Conservation (phyloP, 2,329 filamentous ascomycete species). For the Aspergillus sclerotialis region DNA sequence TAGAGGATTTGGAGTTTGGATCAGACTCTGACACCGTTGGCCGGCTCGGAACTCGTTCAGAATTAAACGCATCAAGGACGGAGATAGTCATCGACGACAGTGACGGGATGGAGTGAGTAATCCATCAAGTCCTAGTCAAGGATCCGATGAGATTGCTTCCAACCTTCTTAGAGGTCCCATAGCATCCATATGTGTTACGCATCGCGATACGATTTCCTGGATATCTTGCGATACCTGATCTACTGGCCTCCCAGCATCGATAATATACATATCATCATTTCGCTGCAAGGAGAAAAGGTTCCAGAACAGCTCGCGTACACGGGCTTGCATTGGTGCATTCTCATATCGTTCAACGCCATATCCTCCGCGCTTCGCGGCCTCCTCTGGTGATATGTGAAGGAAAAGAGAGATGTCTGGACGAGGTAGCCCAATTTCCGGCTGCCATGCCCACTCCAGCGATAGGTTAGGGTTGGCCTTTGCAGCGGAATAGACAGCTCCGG, state of each 20-base stretch:
- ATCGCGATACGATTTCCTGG: constrained; percentile 17
- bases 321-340: constrained; percentile 70
- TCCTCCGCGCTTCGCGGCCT: constrained; percentile 69
- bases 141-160: constrained; percentile 16
- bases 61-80: constrained; percentile 15
- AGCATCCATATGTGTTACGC: constrained; percentile 24
- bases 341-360: constrained; percentile 90
- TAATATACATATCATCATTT: constrained; percentile 44
- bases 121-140: constrained; percentile 11
- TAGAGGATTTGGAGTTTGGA: constrained; percentile 18
- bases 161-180: constrained; percentile 30
- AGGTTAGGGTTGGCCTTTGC: constrained; percentile 72
- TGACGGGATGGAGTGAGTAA: constrained; percentile 30
- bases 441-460: constrained; percentile 69
- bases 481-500: constrained; percentile 84
- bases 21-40: constrained; percentile 17
- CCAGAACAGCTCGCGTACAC: constrained; percentile 68
- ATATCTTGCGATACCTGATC: constrained; percentile 46
- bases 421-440: constrained; percentile 78
- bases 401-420: constrained; percentile 84
- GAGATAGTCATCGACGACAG: constrained; percentile 49
- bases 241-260: constrained; percentile 49
- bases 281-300: constrained; percentile 43
- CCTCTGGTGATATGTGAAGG: constrained; percentile 68
- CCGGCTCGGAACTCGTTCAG: constrained; percentile 5